Percentiles rank a stretch among this genome's conserved stretches.
Conservation (phyloP, 139 green algal species). For the Tetraselmis striata region DNA sequence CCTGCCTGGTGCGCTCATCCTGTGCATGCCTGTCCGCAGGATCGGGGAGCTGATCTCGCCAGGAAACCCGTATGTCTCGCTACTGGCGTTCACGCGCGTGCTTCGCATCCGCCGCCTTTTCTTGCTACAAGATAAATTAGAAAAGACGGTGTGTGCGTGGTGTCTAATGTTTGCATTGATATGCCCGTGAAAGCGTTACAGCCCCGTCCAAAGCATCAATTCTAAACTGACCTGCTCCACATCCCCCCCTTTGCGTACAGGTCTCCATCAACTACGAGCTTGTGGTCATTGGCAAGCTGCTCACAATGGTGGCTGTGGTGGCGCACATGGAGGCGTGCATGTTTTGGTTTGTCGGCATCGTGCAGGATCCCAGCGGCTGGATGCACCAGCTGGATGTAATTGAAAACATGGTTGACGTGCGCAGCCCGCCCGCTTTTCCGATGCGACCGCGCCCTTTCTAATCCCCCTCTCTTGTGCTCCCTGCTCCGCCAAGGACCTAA, state of each 20-base stretch:
- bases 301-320: background rate
- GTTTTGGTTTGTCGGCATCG: background rate
- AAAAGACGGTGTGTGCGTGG: background rate
- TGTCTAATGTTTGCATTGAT: too few relatives aligned
- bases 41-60: background rate
- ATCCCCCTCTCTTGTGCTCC: too few relatives aligned
- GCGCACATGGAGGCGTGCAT: background rate
- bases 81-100: background rate
- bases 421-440: too few relatives aligned
- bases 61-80: background rate
- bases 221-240: background rate
- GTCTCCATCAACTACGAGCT: background rate
- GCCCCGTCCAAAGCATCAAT: too few relatives aligned
- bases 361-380: background rate
- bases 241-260: too few relatives aligned
- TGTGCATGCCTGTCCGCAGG: background rate
- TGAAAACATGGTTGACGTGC: background rate
- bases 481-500: too few relatives aligned
- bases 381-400: background rate
- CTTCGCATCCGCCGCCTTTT: background rate
- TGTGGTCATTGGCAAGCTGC: background rate
- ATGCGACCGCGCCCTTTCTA: too few relatives aligned
- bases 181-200: too few relatives aligned
- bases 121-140: background rate
- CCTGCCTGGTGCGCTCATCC: too few relatives aligned